Base-by-base conservation (phyloP, 495 filamentous ascomycete genomes). In the Massariosphaeria phaeospora region DNA sequence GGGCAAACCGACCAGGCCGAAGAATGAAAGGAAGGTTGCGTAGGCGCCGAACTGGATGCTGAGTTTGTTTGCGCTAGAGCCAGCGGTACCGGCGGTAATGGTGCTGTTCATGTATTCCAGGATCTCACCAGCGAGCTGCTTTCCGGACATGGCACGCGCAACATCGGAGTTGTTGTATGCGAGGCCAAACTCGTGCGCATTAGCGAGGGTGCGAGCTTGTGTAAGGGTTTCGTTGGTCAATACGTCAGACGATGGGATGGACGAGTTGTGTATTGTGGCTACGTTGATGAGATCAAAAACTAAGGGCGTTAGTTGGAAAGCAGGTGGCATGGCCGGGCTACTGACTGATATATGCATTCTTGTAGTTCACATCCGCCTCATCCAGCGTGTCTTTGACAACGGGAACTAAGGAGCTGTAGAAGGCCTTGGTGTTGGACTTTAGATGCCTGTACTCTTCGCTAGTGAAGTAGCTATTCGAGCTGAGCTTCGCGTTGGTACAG, bases 271-370 rank as follows among this genome's bases (percentile, higher is more conserved):
- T 66, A 85, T 76, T 21, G 66, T 67, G 41, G 84, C 82, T 38
- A 89, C 88, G 55, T 91, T 82, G 65, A 91, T 69, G 52, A 81
- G 81, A 64, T 95, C 87, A 57, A 75, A 88, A 65, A 93, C 72
- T 74, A 10, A 2, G 24, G 9, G 20, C 24, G 18, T 44, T 4
- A 12, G 51, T 30, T 53, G 11, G 9, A 18, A 12, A 26, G 23
- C 20, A 30, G 29, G 17, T 6, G 8, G 1, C 8, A n/a, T 1
- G 34, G 15, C 11, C 8, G 33, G 15, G 9, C 3, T 17, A 65
- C 66, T 59, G 35, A 80, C 76, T 84, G 48, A 74, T 69, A 69
- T 89, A 91, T 21, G 82, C 85, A 63, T 88, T 88, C 66, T 83
- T 81, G 74, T 79, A 89, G 57, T 36, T 82, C 46, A 79, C 77